Percentiles rank a stretch among this genome's conserved stretches.
Conservation (phyloP, 345 rosid genomes). For the Citrus sp. region DNA sequence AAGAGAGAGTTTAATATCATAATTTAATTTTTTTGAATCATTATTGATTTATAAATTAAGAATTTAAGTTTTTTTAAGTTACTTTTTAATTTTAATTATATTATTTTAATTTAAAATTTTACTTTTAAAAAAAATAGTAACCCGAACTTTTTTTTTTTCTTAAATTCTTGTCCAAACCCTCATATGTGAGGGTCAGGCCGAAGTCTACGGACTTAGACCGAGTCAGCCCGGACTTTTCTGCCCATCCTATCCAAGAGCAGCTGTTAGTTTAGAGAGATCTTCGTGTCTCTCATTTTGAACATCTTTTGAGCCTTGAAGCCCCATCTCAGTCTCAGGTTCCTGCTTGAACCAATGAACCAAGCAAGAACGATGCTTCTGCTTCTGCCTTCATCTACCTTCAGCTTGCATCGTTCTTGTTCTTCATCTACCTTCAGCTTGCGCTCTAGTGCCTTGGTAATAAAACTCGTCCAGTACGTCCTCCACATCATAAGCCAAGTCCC, state of each 20-base stretch:
- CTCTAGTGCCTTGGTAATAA: background rate
- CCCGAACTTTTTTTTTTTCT: too few relatives aligned
- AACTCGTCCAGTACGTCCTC: background rate
- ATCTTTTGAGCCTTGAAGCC: background rate
- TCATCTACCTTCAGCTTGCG: background rate
- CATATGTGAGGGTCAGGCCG: accelerated
- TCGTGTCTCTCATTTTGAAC: background rate
- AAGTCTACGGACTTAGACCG: too few relatives aligned
- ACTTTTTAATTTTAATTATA: too few relatives aligned
- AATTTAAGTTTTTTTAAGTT: too few relatives aligned
- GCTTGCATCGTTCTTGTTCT: background rate
- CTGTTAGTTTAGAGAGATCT: background rate
- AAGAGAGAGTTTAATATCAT: too few relatives aligned
- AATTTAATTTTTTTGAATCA: too few relatives aligned
- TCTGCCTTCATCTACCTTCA: background rate
- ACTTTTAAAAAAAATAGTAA: accelerated
- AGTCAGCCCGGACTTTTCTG: accelerated
- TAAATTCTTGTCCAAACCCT: accelerated
- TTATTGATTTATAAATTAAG: too few relatives aligned
- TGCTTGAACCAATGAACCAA: too few relatives aligned
- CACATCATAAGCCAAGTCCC: background rate
- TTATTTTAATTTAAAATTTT: too few relatives aligned
- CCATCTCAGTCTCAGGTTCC: too few relatives aligned
- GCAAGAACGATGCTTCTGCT: too few relatives aligned
- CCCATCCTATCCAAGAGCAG: background rate